Evolutionary conservation across 2,329 filamentous ascomycete species (phyloP), one percentile per base, ranked within the genome.

Genomic region (Trichophyton simii): DNA sequence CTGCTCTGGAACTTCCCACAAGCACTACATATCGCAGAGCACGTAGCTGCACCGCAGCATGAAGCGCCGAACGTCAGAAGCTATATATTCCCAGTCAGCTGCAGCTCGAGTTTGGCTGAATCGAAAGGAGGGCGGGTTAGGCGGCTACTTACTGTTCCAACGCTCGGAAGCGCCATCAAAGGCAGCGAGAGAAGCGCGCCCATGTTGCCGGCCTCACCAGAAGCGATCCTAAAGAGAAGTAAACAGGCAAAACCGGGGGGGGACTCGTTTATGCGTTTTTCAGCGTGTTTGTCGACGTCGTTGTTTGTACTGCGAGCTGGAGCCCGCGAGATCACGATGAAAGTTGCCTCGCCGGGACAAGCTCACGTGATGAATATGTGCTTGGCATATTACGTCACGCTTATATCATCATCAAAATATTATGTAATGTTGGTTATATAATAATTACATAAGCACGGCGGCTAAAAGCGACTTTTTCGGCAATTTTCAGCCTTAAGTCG

Each of bases 1-100:
- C 89, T 95, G 80, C 96, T 97, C 68, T 91, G 89, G 76, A 92
- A 97, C 74, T 96, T 97, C 59, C 94, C 92, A 72, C 92, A 99
- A 11, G 91, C 89, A 73, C 88, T 94, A 78, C 91, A 97, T 57
- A 97, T 87, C 73, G 94, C 92, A 68, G 91, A 95, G 77, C 92
- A 97, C 59, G 94, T 96, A 54, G 94, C 91, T 31, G 94, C 94
- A 72, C 94, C 94, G 73, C 94, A 99, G 78, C 94, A 99, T 70
- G 91, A 96, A 65, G 88, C 90, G 65, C 80, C 87, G 68, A 91
- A 86, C 50, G 60, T 46, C 50, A 61, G 2, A 38, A 61, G 68
- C 63, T 63, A 62, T 57, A 60, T 54, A 44, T 28, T 13, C 34
- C 34, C 15, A 9, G 31, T 55, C 34, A 55, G 50, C 34, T 6